A percentile compares a stretch with the other conserved stretches of the same genome.
phyloP scores from a whole-genome alignment of 148 eudicot species.

The Rhododendron henanense region DNA sequence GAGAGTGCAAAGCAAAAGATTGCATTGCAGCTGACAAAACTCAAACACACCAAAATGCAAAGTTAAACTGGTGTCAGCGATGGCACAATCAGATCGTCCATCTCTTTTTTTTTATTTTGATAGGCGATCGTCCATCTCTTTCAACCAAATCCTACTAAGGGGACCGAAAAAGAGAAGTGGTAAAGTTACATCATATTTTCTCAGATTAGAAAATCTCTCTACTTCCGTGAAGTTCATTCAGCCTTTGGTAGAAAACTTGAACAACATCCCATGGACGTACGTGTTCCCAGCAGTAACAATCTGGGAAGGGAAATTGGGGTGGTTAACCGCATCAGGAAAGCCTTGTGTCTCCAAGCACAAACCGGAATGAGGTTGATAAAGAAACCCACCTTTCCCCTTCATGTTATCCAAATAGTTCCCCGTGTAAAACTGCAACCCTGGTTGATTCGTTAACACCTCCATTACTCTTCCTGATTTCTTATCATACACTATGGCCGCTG shows the following conservation, averaged over 20 bases:
- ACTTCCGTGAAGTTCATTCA: background rate
- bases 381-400: constrained; percentile 61
- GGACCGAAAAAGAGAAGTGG: background rate
- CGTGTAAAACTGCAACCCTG: constrained; percentile 82
- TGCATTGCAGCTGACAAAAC: background rate
- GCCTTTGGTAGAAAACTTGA: constrained; percentile 37
- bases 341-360: constrained; percentile 86
- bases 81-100: background rate
- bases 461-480: constrained; percentile 52
- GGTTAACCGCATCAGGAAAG: constrained; percentile 78
- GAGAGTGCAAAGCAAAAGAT: background rate
- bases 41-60: background rate
- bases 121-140: background rate
- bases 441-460: constrained; percentile 51
- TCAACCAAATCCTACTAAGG: no score
- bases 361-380: constrained; percentile 48
- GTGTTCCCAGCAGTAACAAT: constrained; percentile 47
- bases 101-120: no score
- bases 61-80: background rate
- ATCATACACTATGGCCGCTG: constrained; percentile 40
- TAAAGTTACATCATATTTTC: background rate
- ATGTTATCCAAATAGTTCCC: constrained; percentile 30
- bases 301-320: constrained; percentile 67
- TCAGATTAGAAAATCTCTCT: constrained; percentile 16
- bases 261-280: constrained; percentile 59